Conservation (phyloP, 352 stramenopile genomes). For the Phytophthora pinifolia region DNA sequence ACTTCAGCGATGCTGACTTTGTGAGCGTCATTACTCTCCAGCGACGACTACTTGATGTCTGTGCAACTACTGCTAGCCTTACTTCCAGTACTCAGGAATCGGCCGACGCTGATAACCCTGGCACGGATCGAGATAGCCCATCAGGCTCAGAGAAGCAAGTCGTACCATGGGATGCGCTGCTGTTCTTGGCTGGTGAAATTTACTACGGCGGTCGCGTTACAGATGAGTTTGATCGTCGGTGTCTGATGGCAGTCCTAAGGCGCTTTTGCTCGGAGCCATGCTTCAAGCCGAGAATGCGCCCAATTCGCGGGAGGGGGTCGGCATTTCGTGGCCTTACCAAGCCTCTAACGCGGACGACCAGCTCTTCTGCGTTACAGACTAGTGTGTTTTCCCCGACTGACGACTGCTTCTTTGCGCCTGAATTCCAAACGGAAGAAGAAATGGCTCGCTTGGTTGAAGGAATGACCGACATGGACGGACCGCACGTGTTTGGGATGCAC, state of each 20-base stretch:
- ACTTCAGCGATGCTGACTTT: constrained; percentile 82
- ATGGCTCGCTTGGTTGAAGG: constrained; percentile 57
- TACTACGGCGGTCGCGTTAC: constrained; percentile 84
- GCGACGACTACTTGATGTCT: constrained; percentile 39
- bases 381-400: constrained; percentile 23
- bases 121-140: background rate
- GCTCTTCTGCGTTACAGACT: constrained; percentile 4
- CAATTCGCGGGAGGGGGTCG: constrained; percentile 2
- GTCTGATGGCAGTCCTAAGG: constrained; percentile 62
- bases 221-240: constrained; percentile 79
- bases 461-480: constrained; percentile 48
- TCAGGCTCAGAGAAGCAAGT: background rate
- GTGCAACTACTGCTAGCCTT: constrained; percentile 2
- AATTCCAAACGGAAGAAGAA: constrained; percentile 35
- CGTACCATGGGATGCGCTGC: constrained; percentile 76
- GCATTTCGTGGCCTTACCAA: background rate
- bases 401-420: constrained; percentile 43
- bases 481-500: constrained; percentile 84
- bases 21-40: constrained; percentile 67
- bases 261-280: constrained; percentile 53
- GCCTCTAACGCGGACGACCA: constrained; percentile 6
- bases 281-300: constrained; percentile 2
- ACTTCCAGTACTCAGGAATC: background rate
- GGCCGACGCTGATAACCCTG: background rate
- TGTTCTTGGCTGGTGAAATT: constrained; percentile 79